Evolutionary conservation across 768 basidiomycete genomes (phyloP).

Genomic region (Trametes elegans): DNA sequence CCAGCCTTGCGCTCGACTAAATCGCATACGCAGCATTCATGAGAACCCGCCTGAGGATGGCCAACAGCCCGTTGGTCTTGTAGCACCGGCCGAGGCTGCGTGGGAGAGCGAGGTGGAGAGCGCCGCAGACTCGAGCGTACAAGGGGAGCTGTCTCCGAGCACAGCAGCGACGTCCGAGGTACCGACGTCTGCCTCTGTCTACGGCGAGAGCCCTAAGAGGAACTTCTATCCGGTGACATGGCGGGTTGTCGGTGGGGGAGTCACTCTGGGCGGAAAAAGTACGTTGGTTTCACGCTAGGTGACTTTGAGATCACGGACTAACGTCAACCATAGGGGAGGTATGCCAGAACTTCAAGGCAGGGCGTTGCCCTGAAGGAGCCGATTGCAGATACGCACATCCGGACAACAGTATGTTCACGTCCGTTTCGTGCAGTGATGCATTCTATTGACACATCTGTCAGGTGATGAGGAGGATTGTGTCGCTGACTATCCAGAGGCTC

Average conservation of each 20-base stretch:
- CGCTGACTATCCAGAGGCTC: constrained; percentile 1
- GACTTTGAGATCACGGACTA: neutral
- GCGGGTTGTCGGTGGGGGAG: constrained; percentile 78
- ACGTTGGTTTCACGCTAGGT: neutral
- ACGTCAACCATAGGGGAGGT: constrained; percentile 21
- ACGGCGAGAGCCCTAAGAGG: constrained; percentile 35
- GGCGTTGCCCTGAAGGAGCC: constrained; percentile 25
- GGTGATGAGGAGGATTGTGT: constrained; percentile 5
- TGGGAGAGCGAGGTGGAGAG: constrained; percentile 16
- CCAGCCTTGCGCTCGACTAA: neutral
- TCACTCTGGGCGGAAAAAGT: constrained; percentile 52
- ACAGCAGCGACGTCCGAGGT: constrained; percentile 1
- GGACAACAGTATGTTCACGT: constrained; percentile 9
- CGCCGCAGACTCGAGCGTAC: constrained; percentile 10
- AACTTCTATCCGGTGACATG: constrained; percentile 66
- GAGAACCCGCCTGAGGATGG: neutral
- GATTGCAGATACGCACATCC: constrained; percentile 31
- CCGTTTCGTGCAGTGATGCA: neutral
- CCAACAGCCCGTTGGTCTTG: neutral
- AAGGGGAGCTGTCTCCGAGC: neutral
- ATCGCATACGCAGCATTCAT: constrained; percentile 4
- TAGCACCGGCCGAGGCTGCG: neutral
- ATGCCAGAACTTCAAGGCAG: constrained; percentile 27
- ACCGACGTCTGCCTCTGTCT: neutral
- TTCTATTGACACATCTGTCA: neutral